Evolutionary conservation across 2,329 filamentous ascomycete genomes (phyloP).

Genomic region (Aspergillus piperis): DNA sequence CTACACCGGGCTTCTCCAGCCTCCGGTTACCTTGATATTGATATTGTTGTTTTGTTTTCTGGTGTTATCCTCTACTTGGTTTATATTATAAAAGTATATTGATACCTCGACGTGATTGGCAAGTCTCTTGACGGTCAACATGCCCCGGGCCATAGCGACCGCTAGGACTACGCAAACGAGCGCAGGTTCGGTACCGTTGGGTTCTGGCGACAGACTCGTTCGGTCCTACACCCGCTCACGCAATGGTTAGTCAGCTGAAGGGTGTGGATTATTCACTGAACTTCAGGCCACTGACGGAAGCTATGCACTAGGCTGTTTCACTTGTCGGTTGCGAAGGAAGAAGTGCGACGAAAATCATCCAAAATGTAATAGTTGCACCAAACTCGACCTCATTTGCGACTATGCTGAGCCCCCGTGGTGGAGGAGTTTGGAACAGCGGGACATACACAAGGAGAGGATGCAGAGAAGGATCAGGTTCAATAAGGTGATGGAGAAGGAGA

Average conservation of each 20-base stretch:
- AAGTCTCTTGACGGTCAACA: neutral
- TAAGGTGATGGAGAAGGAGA: slow-evolving; percentile 83
- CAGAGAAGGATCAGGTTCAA: slow-evolving; percentile 96
- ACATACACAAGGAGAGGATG: slow-evolving; percentile 86
- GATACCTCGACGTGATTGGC: too few species aligned
- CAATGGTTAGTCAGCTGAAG: slow-evolving; percentile 9
- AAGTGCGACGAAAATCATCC: slow-evolving; percentile 69
- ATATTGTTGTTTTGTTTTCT: too few species aligned
- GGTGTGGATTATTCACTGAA: neutral
- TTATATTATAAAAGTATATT: too few species aligned
- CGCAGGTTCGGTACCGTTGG: neutral
- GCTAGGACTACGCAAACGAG: too few species aligned
- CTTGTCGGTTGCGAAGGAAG: slow-evolving; percentile 66
- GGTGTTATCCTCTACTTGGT: too few species aligned
- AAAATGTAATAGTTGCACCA: slow-evolving; percentile 62
- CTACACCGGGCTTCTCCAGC: neutral
- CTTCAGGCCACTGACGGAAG: too few species aligned
- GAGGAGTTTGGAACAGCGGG: slow-evolving; percentile 83
- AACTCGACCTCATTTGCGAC: slow-evolving; percentile 82
- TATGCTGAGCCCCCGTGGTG: slow-evolving; percentile 97
- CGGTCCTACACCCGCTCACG: slow-evolving; percentile 16
- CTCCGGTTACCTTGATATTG: neutral
- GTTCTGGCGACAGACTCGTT: neutral
- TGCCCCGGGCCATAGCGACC: slow-evolving; percentile 9
- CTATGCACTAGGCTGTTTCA: slow-evolving; percentile 71